Evolutionary conservation across 2,329 filamentous ascomycete genomes (phyloP), one percentile per base, ranked within the genome.

Genomic region (Trichothecium sympodiale): DNA sequence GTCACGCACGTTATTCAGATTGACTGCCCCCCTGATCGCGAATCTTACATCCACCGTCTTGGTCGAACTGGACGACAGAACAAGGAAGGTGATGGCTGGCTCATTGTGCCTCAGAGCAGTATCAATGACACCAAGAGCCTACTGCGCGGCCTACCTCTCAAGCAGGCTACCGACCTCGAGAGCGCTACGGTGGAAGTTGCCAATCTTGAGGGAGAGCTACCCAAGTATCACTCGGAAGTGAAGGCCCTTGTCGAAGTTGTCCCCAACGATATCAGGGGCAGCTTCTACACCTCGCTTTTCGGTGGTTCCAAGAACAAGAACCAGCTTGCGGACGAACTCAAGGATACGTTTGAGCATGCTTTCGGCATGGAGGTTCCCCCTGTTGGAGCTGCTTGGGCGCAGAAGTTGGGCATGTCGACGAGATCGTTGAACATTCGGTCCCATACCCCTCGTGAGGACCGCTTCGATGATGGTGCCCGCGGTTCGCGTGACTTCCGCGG

Each of bases 1-100:
- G 83, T 88, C 16, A 82, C 79, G n/a, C 81, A 86, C 49, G 82
- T 87, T 41, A 77, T 88, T 39, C 83, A 88, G 49, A 51, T 84
- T 13, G 79, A 83, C 42, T 49, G 71, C 4, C 79, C 83, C 2
- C 60, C 65, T 4, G 70, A 74, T 41, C 69, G 76, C 18, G 80
- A 85, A 51, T 74, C 77, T 27, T 87, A 87, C 51, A 81, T 88
- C 40, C 83, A 87, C 56, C 76, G 83, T 39, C 64, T 87, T 29
- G 83, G 83, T 35, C 80, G 83, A 42, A 89, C 83, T 8, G 83
- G 70, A 38, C 79, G 85, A 49, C 83, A 83, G 18, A 75, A 77
- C 41, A 83, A 83, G 54, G 66, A 75, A 45, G 83, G 83, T 31
- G 66, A 83, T 49, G 82, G 79, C 38, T 85, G 74, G 68, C 55